Conservation (phyloP, 495 filamentous ascomycete genomes). For the Podospora didyma region DNA sequence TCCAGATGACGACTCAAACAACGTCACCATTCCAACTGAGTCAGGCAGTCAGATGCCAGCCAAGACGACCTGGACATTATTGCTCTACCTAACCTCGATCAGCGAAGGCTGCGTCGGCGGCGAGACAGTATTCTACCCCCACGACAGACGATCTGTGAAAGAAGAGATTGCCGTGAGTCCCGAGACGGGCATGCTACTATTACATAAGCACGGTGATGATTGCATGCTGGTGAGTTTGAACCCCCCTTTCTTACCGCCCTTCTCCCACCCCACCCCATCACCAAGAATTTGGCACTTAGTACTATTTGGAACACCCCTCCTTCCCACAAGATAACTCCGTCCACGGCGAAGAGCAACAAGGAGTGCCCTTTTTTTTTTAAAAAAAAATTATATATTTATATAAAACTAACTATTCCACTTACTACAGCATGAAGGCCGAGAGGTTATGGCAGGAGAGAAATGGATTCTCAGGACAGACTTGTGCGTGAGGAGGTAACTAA, state of each 20-base stretch:
- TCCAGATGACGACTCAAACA: slow-evolving; percentile 75
- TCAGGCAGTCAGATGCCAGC: slow-evolving; percentile 40
- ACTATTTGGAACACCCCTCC: too few species aligned
- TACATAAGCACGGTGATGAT: slow-evolving; percentile 85
- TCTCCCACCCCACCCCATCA: too few species aligned
- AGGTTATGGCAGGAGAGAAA: slow-evolving; percentile 80
- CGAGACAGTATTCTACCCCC: slow-evolving; percentile 89
- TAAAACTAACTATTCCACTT: not conserved
- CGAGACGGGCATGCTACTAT: slow-evolving; percentile 75
- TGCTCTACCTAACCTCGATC: slow-evolving; percentile 77
- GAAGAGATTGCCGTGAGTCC: slow-evolving; percentile 63
- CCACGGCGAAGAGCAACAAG: too few species aligned
- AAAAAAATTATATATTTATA: too few species aligned
- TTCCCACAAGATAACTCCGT: too few species aligned
- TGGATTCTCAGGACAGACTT: slow-evolving; percentile 91
- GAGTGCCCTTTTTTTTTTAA: too few species aligned
- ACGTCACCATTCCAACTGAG: slow-evolving; percentile 49
- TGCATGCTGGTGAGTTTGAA: slow-evolving; percentile 62
- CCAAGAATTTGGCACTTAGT: too few species aligned
- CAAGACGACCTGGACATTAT: slow-evolving; percentile 87
- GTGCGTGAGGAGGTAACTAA: slow-evolving; percentile 57
- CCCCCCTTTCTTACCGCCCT: not conserved
- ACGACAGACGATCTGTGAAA: slow-evolving; percentile 54
- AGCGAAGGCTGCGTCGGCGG: slow-evolving; percentile 58
- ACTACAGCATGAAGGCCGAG: slow-evolving; percentile 67